These are phyloP conservation scores for Xylariaceae sp. DNA, from an alignment of 2,329 filamentous ascomycete genomes.

Conservation along the genomic window DNA sequence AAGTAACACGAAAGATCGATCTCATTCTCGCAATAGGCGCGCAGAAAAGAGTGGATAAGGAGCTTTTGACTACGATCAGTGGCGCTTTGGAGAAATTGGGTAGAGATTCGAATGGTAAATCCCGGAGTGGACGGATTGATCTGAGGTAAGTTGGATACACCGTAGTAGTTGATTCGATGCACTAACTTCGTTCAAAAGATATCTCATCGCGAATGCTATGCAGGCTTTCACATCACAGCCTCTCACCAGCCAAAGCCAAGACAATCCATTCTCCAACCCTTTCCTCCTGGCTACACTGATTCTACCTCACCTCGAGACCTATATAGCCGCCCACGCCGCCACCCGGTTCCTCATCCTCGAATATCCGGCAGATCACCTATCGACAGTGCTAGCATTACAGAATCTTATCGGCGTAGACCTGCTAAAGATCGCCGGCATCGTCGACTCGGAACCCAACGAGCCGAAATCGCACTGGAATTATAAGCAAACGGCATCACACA, in stretches of 20 bases:
- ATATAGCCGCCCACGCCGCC: constrained; percentile 47
- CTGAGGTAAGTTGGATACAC: constrained; percentile 42
- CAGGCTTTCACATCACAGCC: constrained; percentile 51
- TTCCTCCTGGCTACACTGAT: constrained; percentile 52
- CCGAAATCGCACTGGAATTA: constrained; percentile 18
- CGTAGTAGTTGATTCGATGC: background rate
- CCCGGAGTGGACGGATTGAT: constrained; percentile 52
- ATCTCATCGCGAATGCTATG: constrained; percentile 56
- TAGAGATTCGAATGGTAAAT: constrained; percentile 42
- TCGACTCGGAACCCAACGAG: constrained; percentile 40
- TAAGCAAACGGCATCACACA: constrained; percentile 11
- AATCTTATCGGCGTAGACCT: constrained; percentile 50
- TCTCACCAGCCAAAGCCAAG: constrained; percentile 43
- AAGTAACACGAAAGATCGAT: constrained; percentile 42
- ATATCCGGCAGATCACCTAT: constrained; percentile 51
- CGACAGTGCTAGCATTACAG: constrained; percentile 53
- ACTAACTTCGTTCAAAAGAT: constrained; percentile 36
- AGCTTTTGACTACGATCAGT: constrained; percentile 44
- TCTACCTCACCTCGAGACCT: constrained; percentile 56
- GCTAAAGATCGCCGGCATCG: constrained; percentile 54
- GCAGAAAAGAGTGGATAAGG: constrained; percentile 48
- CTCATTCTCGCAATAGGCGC: constrained; percentile 56
- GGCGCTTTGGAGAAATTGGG: constrained; percentile 52
- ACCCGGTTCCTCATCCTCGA: constrained; percentile 55
- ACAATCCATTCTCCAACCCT: constrained; percentile 51